Evolutionary conservation across 2,329 filamentous ascomycete genomes (phyloP).

Genomic region (Apiospora aurea): DNA sequence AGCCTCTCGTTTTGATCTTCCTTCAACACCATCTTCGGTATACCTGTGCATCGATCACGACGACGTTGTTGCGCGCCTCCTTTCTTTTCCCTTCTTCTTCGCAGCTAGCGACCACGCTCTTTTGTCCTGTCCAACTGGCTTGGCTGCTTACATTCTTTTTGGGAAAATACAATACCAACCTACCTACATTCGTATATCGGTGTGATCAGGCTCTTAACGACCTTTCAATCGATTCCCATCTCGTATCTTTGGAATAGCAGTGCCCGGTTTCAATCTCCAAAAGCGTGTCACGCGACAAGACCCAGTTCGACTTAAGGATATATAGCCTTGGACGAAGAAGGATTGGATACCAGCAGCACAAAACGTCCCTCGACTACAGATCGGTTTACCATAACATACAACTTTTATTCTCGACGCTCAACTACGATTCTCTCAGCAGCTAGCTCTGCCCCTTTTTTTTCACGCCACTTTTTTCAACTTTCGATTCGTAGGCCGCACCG

Average conservation of each 20-base stretch:
- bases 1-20: constrained; percentile 48
- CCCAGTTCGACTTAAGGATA: neutral
- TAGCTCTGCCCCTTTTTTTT: constrained; percentile 47
- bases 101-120: constrained; percentile 51
- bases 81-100: constrained; percentile 48
- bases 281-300: constrained; percentile 3
- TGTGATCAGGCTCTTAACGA: constrained; percentile 35
- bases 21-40: constrained; percentile 41
- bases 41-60: constrained; percentile 39
- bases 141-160: constrained; percentile 65
- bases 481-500: constrained; percentile 47
- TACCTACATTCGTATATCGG: constrained; percentile 35
- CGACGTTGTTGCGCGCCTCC: constrained; percentile 42
- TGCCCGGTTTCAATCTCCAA: constrained; percentile 19
- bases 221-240: constrained; percentile 17
- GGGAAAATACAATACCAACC: constrained; percentile 39
- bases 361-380: neutral
- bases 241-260: constrained; percentile 14
- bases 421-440: constrained; percentile 54
- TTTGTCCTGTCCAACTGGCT: constrained; percentile 59
- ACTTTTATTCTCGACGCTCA: constrained; percentile 11
- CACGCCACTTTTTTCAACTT: constrained; percentile 34
- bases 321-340: constrained; percentile 10
- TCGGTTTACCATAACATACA: constrained; percentile 22
- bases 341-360: constrained; percentile 19